A percentile compares a stretch with the other conserved stretches of the same genome.
phyloP scores from a whole-genome alignment of 2,329 filamentous ascomycete species.

The Diaporthe australafricana region DNA sequence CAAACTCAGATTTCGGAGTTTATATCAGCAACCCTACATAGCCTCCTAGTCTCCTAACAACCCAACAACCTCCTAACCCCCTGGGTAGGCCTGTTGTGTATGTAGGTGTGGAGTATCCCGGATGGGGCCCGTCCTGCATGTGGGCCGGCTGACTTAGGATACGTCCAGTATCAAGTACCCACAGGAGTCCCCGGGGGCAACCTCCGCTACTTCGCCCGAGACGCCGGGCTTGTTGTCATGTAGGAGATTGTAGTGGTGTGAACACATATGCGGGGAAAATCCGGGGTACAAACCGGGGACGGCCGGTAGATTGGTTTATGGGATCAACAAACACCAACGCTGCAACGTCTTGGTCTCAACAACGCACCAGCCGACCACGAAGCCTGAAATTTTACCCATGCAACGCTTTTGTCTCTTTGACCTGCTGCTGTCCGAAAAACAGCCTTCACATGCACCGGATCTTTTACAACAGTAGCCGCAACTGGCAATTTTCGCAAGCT shows the following conservation, averaged over 20 bases:
- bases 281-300: neutral
- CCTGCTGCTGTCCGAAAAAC: neutral
- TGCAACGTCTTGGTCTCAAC: neutral
- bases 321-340: neutral
- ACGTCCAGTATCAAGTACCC: neutral
- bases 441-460: neutral
- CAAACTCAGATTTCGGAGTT: too few relatives aligned
- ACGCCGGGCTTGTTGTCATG: neutral
- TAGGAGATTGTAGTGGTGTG: neutral
- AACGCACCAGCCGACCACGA: neutral
- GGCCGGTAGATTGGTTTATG: neutral
- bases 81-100: too few relatives aligned
- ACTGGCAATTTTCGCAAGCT: neutral
- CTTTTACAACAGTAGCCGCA: neutral
- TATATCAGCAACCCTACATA: too few relatives aligned
- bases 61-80: too few relatives aligned
- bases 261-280: neutral
- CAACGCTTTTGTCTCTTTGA: too few relatives aligned
- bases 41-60: too few relatives aligned
- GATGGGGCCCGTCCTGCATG: too few relatives aligned
- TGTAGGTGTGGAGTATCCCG: too few relatives aligned
- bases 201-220: slow-evolving; percentile 2
- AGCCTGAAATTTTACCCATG: neutral
- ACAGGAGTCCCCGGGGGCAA: neutral
- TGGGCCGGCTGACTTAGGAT: too few relatives aligned